Base-by-base conservation (phyloP, 768 basidiomycete genomes). In the Dictyophora rubrovolvata region DNA sequence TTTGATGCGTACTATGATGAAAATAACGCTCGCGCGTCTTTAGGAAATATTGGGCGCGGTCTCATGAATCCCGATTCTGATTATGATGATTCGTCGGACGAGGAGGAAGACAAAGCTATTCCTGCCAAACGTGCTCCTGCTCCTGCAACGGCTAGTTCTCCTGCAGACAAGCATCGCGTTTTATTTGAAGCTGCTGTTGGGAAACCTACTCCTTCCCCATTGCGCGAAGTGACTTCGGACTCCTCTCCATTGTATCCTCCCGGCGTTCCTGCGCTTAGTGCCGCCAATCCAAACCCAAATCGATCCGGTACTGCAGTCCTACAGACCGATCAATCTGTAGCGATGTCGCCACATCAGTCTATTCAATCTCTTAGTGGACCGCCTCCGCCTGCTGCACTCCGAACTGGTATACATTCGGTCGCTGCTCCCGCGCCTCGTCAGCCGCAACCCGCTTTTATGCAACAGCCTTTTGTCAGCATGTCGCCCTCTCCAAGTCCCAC, bases 41-140 rank as follows among this genome's bases (percentile, higher is more conserved):
- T 81, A 47, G 80, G 77, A 54, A 79, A 76, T 22, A 68, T 83
- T 17, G 78, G 82, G 5, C 72, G 77, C 68, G 78, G 76, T 55
- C 69, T 76, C 55, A 72, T 79, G 72, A 72, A 74, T 63, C 73
- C 68, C 33, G 67, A 67, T 65, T 70, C 75, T 71, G 75, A 74
- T 59, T 73, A 74, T 56, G 73, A 77, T 59, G 74, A 75, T 35
- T 74, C 77, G 55, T 76, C 77, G 60, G 74, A 75, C 65, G 57
- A 59, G 33, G 67, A 73, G 65, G 55, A n/a, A 21, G 50, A 33
- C 49, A 49, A 57, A 22, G 14, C 48, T 66, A 72, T 73, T 59
- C 70, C 72, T 5, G 71, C 72, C 11, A 68, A 75, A 14, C 71
- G 71, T 17, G 59, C 53, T 23, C 55, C 56, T 53, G 37, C 53